Percentiles rank a stretch among this genome's conserved stretches.
phyloP scores from a whole-genome alignment of 106 monocot genomes.

The Apostasia shenzhenica region DNA sequence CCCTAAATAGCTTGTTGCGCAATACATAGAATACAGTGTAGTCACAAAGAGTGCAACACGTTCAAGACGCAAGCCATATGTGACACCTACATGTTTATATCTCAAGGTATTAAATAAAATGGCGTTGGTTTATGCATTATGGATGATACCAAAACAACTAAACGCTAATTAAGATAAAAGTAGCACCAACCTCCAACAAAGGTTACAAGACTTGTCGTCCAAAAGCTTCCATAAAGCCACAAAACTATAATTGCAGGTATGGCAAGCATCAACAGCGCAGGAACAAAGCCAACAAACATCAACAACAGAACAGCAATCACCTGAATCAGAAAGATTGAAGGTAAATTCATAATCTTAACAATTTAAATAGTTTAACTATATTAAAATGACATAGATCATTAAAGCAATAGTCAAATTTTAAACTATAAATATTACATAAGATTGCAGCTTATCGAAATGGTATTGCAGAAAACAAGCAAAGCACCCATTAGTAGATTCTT shows the following conservation, averaged over 20 bases:
- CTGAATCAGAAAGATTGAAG: slow-evolving; percentile 24
- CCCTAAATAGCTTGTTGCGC: slow-evolving; percentile 68
- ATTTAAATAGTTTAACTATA: slow-evolving; percentile 2
- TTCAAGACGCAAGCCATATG: slow-evolving; percentile 62
- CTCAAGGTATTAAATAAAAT: slow-evolving; percentile 1
- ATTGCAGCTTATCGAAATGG: too few species aligned
- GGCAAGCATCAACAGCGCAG: slow-evolving; percentile 41
- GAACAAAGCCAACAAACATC: slow-evolving; percentile 50
- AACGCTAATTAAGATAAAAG: not conserved
- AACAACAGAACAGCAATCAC: slow-evolving; percentile 35
- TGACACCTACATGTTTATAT: slow-evolving; percentile 33
- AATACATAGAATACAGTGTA: slow-evolving; percentile 68
- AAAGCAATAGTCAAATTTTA: not conserved
- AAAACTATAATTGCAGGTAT: slow-evolving; percentile 38
- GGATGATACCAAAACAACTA: not conserved
- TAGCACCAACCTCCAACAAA: slow-evolving; percentile 51
- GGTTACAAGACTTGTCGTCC: slow-evolving; percentile 63
- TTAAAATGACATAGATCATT: not conserved
- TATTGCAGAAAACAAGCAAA: too few species aligned
- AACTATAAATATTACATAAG: not conserved
- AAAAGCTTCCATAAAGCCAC: slow-evolving; percentile 88
- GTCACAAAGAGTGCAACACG: slow-evolving; percentile 60
- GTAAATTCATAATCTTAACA: not conserved
- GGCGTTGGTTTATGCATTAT: not conserved
- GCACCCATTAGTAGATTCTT: too few species aligned